Conservation (phyloP, 2,329 filamentous ascomycete species). For the Cordyceps farinosa region DNA sequence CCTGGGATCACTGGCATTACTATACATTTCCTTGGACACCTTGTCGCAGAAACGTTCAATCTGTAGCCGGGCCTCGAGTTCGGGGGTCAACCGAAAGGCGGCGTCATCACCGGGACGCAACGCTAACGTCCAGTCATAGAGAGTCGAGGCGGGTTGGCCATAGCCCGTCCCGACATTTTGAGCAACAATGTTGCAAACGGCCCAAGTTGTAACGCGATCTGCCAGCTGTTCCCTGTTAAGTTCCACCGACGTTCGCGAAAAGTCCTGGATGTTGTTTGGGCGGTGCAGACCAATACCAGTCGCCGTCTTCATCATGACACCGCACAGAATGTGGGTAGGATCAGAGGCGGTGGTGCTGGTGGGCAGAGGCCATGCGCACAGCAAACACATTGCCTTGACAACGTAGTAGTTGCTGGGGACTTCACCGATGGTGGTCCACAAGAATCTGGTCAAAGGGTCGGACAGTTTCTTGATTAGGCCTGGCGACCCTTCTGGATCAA, state of each 20-base stretch:
- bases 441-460: conserved; percentile 63
- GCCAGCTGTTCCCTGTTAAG: conserved; percentile 75
- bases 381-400: conserved; percentile 74
- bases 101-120: conserved; percentile 57
- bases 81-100: conserved; percentile 55
- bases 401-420: conserved; percentile 77
- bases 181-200: conserved; percentile 79
- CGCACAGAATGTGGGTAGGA: conserved; percentile 75
- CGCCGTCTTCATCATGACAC: conserved; percentile 83
- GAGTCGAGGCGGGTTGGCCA: conserved; percentile 73
- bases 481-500: conserved; percentile 52
- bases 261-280: conserved; percentile 78
- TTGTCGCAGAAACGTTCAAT: conserved; percentile 75
- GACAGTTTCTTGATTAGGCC: conserved; percentile 65
- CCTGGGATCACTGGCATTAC: conserved; percentile 68
- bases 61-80: conserved; percentile 64
- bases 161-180: conserved; percentile 81
- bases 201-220: conserved; percentile 77
- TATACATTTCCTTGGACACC: conserved; percentile 75
- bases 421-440: conserved; percentile 74
- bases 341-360: conserved; percentile 78
- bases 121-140: conserved; percentile 71
- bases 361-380: conserved; percentile 79
- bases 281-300: conserved; percentile 80
- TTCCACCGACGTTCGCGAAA: conserved; percentile 70